A percentile compares a stretch with the other conserved stretches of the same genome.
Conservation (phyloP, 2,329 filamentous ascomycete species). For the Alternaria viburni region DNA sequence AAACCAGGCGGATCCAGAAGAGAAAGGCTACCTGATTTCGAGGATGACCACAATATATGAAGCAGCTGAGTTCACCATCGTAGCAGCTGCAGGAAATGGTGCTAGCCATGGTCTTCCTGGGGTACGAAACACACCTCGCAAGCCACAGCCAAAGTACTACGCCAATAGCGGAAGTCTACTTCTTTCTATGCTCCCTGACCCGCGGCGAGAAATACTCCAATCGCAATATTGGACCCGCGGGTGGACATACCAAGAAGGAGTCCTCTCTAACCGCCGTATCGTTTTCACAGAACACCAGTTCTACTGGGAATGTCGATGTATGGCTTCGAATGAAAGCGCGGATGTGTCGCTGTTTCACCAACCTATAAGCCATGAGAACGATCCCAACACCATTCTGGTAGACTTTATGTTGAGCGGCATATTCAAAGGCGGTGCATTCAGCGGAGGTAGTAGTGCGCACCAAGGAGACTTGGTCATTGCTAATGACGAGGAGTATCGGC, state of each 20-base stretch:
- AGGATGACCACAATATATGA: constrained; percentile 20
- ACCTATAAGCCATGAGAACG: not conserved
- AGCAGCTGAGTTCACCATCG: constrained; percentile 14
- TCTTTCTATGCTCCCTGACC: constrained; percentile 11
- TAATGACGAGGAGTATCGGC: constrained; percentile 6
- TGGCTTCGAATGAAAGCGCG: constrained; percentile 10
- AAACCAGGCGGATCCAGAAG: constrained; percentile 4
- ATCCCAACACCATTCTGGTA: not conserved
- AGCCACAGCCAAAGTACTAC: constrained; percentile 12
- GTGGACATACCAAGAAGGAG: constrained; percentile 22
- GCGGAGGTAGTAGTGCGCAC: constrained; percentile 4
- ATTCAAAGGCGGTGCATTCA: constrained; percentile 14
- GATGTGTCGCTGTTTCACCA: constrained; percentile 1
- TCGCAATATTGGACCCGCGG: constrained; percentile 9
- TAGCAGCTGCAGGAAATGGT: constrained; percentile 12
- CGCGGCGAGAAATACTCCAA: constrained; percentile 2
- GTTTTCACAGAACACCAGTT: constrained; percentile 18
- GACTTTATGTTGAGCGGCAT: constrained; percentile 19
- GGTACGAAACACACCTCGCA: constrained; percentile 2
- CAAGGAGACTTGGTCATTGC: constrained; percentile 6
- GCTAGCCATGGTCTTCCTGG: constrained; percentile 13
- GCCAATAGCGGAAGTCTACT: constrained; percentile 10
- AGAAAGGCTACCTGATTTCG: constrained; percentile 8
- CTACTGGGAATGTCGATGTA: constrained; percentile 15
- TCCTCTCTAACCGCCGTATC: constrained; percentile 13